Evolutionary conservation across 768 basidiomycete genomes (phyloP), one percentile per base, ranked within the genome.

Genomic region (Lactifluus piperatus): DNA sequence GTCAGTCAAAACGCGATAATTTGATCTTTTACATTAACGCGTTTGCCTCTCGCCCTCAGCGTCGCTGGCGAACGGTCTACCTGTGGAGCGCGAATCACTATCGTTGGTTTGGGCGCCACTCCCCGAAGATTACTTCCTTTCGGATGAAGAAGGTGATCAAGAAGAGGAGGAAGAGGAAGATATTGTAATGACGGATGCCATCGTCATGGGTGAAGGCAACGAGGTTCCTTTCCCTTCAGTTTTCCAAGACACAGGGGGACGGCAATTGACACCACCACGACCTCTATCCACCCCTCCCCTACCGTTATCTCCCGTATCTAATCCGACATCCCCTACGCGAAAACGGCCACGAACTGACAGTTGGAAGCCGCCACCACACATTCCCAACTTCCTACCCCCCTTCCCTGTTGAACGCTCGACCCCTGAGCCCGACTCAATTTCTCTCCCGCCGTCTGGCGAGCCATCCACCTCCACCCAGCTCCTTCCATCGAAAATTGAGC

Each of bases 361-460:
- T 60, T 88, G 85, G 85, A 71, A 78, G 22, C 78, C 84, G 1
- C 84, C 84, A 65, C 72, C 77, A 49, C 77, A 87, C 67, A 76
- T 89, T 54, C 86, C 86, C 14, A 73, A 78, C 61, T 84, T 83
- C 63, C 70, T 89, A 3, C 86, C 86, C 1, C 84, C 86, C 0
- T 87, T 88, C 67, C 86, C 86, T 22, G 70, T 68, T 27, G 62
- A 71, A 27, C 65, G 55, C 30, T 66, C 66, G 18, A 60, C 67
- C 20, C 70, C 74, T 41, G 68, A 67, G 18, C 66, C 65, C 34
- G 68, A 72, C 29, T 71, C 71, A 57, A 64, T 71, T 51, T 57
- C 74, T 34, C 72, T 77, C 52, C 72, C 73, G 58, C 65, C 74
- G 3, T 65, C 74, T 53, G 72, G 29, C 58, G 73, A 57, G 66